phyloP scores from a whole-genome alignment of 2,329 filamentous ascomycete species.

The Esteya vermicola region DNA sequence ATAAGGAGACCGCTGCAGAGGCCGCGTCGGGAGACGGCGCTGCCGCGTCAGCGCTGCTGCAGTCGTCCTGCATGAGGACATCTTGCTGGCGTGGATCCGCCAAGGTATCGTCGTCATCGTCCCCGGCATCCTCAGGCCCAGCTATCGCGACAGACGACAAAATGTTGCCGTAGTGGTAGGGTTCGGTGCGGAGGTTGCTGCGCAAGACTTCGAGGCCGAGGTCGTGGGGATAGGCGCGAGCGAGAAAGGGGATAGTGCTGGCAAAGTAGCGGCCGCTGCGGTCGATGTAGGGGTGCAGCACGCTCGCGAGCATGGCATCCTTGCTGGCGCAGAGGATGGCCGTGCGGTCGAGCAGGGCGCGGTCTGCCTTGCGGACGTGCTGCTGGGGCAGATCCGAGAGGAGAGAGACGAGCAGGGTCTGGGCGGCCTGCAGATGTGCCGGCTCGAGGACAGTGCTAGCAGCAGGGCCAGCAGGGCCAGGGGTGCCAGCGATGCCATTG shows the following conservation, averaged over 20 bases:
- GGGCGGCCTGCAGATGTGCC: constrained; percentile 41
- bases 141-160: constrained; percentile 20
- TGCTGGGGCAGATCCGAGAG: constrained; percentile 51
- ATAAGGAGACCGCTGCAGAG: too few species aligned
- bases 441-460: constrained; percentile 21
- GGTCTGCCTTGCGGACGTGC: constrained; percentile 53
- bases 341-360: constrained; percentile 66
- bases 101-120: constrained; percentile 16
- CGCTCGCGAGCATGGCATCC: constrained; percentile 64
- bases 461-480: constrained; percentile 5
- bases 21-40: too few species aligned
- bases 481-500: constrained; percentile 10
- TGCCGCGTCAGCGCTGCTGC: too few species aligned
- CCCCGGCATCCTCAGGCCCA: constrained; percentile 32
- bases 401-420: constrained; percentile 44
- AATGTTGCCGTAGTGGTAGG: constrained; percentile 14
- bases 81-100: background rate
- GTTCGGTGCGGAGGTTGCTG: constrained; percentile 36
- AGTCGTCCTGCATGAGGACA: too few species aligned
- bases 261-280: constrained; percentile 49
- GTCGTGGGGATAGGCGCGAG: constrained; percentile 47
- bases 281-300: constrained; percentile 61
- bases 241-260: constrained; percentile 69
- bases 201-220: constrained; percentile 58
- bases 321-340: constrained; percentile 58